Evolutionary conservation across 768 basidiomycete species (phyloP).

Genomic region (Tulasnella sp.): DNA sequence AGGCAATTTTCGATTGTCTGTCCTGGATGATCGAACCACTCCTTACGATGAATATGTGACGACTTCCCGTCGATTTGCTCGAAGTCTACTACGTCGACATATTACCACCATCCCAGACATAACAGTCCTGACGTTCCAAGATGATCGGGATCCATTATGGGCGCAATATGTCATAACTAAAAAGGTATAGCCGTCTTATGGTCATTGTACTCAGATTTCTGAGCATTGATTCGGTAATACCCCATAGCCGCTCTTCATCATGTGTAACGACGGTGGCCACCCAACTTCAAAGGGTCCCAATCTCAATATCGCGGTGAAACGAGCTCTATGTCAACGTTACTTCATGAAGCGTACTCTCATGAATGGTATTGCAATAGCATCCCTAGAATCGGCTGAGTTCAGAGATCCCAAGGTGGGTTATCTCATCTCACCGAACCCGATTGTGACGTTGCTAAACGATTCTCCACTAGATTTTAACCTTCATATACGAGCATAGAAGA

Average conservation of each 20-base stretch:
- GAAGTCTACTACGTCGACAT: slow-evolving; percentile 40
- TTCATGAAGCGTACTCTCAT: slow-evolving; percentile 39
- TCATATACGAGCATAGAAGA: slow-evolving; percentile 32
- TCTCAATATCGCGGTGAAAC: slow-evolving; percentile 17
- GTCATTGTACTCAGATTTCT: background rate
- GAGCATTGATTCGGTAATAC: slow-evolving; percentile 14
- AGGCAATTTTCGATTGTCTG: background rate
- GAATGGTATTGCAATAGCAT: slow-evolving; percentile 38
- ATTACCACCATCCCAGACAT: slow-evolving; percentile 29
- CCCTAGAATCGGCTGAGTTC: slow-evolving; percentile 43
- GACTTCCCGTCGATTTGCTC: slow-evolving; percentile 40
- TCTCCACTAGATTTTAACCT: slow-evolving; percentile 40
- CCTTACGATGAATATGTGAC: background rate
- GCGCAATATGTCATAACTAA: slow-evolving; percentile 29
- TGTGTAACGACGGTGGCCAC: slow-evolving; percentile 42
- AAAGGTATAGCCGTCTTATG: slow-evolving; percentile 28
- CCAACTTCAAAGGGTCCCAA: slow-evolving; percentile 16
- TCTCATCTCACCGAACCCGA: background rate
- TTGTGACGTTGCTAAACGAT: background rate
- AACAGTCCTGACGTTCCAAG: slow-evolving; percentile 35
- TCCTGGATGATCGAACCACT: background rate
- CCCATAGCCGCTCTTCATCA: slow-evolving; percentile 51
- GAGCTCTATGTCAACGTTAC: slow-evolving; percentile 35
- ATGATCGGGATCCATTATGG: slow-evolving; percentile 39
- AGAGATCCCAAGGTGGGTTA: slow-evolving; percentile 45